phyloP scores from a whole-genome alignment of 2,329 filamentous ascomycete species.

The Curvularia sp. region DNA sequence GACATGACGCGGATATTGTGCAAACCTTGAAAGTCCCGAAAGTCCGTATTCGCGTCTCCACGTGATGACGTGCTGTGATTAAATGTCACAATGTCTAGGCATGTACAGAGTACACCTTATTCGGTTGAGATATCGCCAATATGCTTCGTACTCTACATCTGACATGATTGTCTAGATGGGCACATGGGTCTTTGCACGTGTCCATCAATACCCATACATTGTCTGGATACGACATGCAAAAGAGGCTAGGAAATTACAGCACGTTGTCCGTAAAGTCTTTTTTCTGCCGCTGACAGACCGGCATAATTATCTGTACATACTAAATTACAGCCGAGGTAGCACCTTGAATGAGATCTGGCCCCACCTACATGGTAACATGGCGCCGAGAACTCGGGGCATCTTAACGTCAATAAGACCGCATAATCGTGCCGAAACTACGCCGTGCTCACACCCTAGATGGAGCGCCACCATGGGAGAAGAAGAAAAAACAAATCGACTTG shows the following conservation, averaged over 20 bases:
- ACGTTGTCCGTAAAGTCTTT: neutral
- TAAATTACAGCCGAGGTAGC: neutral
- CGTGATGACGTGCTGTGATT: conserved; percentile 11
- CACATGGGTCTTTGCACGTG: neutral
- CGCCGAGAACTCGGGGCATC: conserved; percentile 6
- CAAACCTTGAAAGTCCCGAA: conserved; percentile 10
- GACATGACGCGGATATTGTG: conserved; percentile 19
- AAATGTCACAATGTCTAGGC: neutral
- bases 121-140: neutral
- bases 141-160: neutral
- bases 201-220: neutral
- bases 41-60: conserved; percentile 15
- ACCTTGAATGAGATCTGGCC: neutral
- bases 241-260: neutral
- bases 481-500: neutral
- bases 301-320: conserved; percentile 1
- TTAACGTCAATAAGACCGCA: conserved; percentile 6
- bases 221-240: neutral
- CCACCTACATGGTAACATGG: conserved; percentile 7
- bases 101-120: neutral
- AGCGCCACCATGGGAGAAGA: conserved; percentile 4
- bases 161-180: neutral
- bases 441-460: neutral
- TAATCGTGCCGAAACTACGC: conserved; percentile 12
- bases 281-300: neutral